Evolutionary conservation across 2,329 filamentous ascomycete genomes (phyloP), one percentile per base, ranked within the genome.

Genomic region (Epichloe elymi): DNA sequence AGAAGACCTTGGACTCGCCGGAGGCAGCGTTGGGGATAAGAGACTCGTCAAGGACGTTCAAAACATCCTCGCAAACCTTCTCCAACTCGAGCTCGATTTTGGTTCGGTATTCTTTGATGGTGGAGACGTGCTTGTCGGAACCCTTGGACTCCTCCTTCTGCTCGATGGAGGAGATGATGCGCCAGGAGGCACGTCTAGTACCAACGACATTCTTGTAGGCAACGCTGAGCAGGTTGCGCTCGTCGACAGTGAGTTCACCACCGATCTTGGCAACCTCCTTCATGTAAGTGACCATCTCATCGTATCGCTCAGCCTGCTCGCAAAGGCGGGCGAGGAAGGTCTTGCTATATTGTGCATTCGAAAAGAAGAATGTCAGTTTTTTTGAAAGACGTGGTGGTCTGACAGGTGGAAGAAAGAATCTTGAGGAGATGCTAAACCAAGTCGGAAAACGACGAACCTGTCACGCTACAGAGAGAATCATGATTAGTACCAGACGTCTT

Each of bases 251-350:
- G 66, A 91, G 84, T 74, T 90, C 86, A 65, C 80, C 79, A 61
- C 78, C 80, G 62, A 84, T 71, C 77, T 95, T 94, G 74, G 91
- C 91, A 66, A 97, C 91, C 85, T 96, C 89, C 88, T 97, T 97
- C 93, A 97, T 97, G 79, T 91, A 96, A 69, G 84, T 89, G 65
- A 97, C 91, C 91, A 97, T 97, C 78, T 97, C 93, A 91, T 98
- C 91, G 77, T 98, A 98, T 70, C 91, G 91, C 82, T 97, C 93
- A 71, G 93, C 93, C 84, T 98, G 93, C 87, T 97, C 93, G 81
- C 93, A 97, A 71, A 98, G 89, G 78, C 93, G 85, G 74, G 93
- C 93, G 73, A 97, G 88, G 82, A 97, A 97, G 70, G 93, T 97
- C 85, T 97, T 97, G 86, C 89, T 95, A 71, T 69, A 40, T 20